Evolutionary conservation across 352 stramenopile genomes (phyloP), one percentile per base, ranked within the genome.

Genomic region (Lagenidium sp.): DNA sequence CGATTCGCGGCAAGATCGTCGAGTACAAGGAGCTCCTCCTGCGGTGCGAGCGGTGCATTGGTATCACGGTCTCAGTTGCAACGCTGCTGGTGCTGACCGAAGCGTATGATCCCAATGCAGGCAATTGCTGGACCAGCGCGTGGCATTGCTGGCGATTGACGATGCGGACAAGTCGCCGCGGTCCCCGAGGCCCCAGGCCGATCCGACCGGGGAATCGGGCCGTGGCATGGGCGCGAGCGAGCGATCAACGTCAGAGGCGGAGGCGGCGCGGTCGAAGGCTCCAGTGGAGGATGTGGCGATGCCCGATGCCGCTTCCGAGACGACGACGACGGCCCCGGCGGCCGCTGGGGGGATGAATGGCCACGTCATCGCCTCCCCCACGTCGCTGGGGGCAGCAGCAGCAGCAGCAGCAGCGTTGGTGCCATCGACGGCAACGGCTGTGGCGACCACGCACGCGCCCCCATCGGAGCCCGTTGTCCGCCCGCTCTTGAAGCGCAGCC

Each of bases 21-120:
- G 70, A 75, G 64, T 85, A 88, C 68, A 83, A 85, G 53, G 57
- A 71, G 53, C 47, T 67, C 42, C 54, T 85, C 35, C 65, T 85
- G 46, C 63, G 68, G 76, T 88, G 56, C 49, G 71, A 69, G 8
- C 8, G 20, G 10, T 16, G 8, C 4, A 6, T 6, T n/a, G 3
- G 20, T 12, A n/a, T 22, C 10, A 48, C 12, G 40, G 22, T 29
- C 15, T 25, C 8, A 34, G 50, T 35, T 49, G 44, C 42, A 43
- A 59, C 44, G 51, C 50, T 36, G 49, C 21, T 42, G 36, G 35
- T 30, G 24, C 26, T n/a, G n/a, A n/a, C n/a, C n/a, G n/a, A n/a
- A n/a, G n/a, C n/a, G n/a, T n/a, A n/a, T n/a, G n/a, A n/a, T n/a
- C n/a, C n/a, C n/a, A n/a, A n/a, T 49, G 30, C 50, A 88, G 75